A percentile compares a stretch with the other conserved stretches of the same genome.
These are phyloP conservation scores for Porphyrellus cyaneotinctus DNA, from an alignment of 768 basidiomycete species.

Conservation along the genomic window DNA sequence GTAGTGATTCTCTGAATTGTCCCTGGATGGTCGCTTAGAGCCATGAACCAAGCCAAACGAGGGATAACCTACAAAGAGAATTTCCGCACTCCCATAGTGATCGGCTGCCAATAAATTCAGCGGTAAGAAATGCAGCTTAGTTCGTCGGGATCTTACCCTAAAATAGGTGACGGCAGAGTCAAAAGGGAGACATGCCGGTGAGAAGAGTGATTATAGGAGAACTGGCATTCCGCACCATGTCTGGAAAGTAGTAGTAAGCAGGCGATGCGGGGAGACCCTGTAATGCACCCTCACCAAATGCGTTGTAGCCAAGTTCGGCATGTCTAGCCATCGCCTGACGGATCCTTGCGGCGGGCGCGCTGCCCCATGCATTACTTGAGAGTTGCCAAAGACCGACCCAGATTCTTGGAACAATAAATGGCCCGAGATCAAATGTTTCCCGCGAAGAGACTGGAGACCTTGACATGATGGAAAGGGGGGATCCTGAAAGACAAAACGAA, in stretches of 20 bases:
- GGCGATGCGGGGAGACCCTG: constrained; percentile 9
- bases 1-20: constrained; percentile 53
- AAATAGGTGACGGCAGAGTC: constrained; percentile 2
- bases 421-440: constrained; percentile 56
- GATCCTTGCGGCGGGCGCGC: constrained; percentile 59
- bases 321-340: constrained; percentile 64
- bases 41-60: neutral
- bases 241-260: constrained; percentile 29
- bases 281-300: constrained; percentile 36
- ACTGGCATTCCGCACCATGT: constrained; percentile 48
- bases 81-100: constrained; percentile 82
- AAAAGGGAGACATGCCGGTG: constrained; percentile 3
- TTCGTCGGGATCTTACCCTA: constrained; percentile 24
- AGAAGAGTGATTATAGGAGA: constrained; percentile 14
- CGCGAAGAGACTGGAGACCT: constrained; percentile 7
- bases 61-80: constrained; percentile 59
- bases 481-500: constrained; percentile 7
- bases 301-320: constrained; percentile 49
- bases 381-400: constrained; percentile 86
- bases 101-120: constrained; percentile 50
- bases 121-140: constrained; percentile 1
- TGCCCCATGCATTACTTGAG: constrained; percentile 84
- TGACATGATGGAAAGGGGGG: constrained; percentile 20
- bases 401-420: constrained; percentile 55
- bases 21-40: constrained; percentile 44